Percentiles rank a stretch among this genome's conserved stretches.
These are phyloP conservation scores for Crithidia bombi DNA, from an alignment of 208 protist genomes.

Conservation along the genomic window DNA sequence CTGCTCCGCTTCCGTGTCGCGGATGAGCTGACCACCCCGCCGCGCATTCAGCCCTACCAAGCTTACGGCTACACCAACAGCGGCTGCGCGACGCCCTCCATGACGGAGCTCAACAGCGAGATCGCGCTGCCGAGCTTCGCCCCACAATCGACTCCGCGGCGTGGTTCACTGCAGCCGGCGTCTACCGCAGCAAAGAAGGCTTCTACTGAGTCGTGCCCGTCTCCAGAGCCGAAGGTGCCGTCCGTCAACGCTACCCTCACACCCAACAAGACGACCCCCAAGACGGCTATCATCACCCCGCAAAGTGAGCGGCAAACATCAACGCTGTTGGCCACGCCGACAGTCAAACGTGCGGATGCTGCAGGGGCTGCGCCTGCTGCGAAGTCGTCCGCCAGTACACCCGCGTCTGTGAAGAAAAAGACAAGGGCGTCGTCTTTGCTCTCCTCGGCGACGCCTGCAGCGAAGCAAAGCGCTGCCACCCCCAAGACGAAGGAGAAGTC, in stretches of 20 bases:
- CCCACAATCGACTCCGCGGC: neutral
- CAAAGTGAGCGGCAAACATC: neutral
- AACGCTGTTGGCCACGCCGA: neutral
- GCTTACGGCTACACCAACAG: neutral
- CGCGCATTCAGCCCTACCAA: neutral
- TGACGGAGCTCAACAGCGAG: neutral
- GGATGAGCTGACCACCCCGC: neutral
- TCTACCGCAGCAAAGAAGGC: neutral
- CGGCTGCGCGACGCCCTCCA: conserved; percentile 16
- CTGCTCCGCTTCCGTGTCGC: conserved; percentile 6
- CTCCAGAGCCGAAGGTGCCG: conserved; percentile 7
- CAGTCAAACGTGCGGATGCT: neutral
- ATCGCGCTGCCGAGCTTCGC: conserved; percentile 10
- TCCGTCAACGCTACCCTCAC: neutral
- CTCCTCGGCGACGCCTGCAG: neutral
- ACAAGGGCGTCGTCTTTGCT: neutral
- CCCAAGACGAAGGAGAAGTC: conserved; percentile 13
- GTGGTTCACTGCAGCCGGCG: neutral
- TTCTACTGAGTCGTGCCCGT: neutral
- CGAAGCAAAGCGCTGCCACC: neutral
- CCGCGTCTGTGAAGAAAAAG: neutral
- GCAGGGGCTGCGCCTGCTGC: neutral
- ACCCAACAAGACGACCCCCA: neutral
- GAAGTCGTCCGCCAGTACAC: neutral
- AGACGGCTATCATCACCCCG: neutral